phyloP scores from a whole-genome alignment of 345 rosid genomes.

The Eucalyptus rudis region DNA sequence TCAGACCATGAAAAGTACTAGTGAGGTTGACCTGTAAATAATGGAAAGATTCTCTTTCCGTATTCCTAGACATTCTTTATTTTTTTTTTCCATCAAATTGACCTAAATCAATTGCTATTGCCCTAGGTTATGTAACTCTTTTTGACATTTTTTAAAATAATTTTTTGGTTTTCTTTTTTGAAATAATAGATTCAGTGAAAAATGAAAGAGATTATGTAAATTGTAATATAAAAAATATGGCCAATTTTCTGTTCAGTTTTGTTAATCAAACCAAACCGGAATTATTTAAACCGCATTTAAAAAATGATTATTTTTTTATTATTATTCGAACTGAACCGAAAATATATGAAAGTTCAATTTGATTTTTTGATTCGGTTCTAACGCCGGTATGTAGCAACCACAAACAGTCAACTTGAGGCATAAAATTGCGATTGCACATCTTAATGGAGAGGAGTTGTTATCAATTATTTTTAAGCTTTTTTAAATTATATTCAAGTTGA shows the following conservation, averaged over 20 bases:
- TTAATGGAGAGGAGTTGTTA: background rate
- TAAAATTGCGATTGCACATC: background rate
- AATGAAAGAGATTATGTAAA: too few relatives aligned
- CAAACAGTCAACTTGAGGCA: background rate
- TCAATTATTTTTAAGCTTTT: too few relatives aligned
- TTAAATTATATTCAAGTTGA: background rate
- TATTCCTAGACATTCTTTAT: background rate
- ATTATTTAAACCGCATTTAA: too few relatives aligned
- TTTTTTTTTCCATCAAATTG: background rate
- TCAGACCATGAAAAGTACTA: background rate
- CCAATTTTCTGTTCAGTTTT: too few relatives aligned
- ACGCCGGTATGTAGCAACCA: background rate
- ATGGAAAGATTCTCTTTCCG: background rate
- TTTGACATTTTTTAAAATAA: background rate
- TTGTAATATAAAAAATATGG: too few relatives aligned
- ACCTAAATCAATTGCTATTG: background rate
- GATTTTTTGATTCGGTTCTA: too few relatives aligned
- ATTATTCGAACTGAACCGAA: too few relatives aligned
- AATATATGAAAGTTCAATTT: too few relatives aligned
- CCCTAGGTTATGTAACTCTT: background rate
- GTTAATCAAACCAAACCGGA: rapidly evolving
- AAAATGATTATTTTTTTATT: too few relatives aligned
- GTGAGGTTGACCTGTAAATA: background rate
- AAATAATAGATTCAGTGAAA: too few relatives aligned
- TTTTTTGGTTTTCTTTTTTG: too few relatives aligned